Percentiles rank a stretch among this genome's conserved stretches.
phyloP scores from a whole-genome alignment of 495 filamentous ascomycete species.

The Venustampulla echinocandica region DNA sequence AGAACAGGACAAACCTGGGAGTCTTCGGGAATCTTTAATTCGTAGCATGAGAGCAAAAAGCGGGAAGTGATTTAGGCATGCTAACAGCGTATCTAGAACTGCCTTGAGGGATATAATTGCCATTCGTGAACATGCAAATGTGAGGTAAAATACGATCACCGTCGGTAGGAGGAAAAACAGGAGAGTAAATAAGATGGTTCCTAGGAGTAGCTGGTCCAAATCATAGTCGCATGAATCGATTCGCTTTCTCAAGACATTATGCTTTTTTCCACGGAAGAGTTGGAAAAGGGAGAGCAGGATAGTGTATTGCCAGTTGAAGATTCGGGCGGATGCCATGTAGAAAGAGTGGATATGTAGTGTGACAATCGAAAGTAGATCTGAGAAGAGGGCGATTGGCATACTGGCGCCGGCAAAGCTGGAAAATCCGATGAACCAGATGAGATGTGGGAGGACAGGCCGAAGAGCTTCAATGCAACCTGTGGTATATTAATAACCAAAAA shows the following conservation, averaged over 20 bases:
- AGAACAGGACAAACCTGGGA: conserved; percentile 56
- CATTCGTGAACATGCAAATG: conserved; percentile 91
- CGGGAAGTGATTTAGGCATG: conserved; percentile 95
- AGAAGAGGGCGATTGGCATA: conserved; percentile 95
- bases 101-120: conserved; percentile 90
- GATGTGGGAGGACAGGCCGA: conserved; percentile 66
- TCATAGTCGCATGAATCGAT: conserved; percentile 99
- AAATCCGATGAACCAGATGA: conserved; percentile 91
- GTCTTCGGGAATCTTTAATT: conserved; percentile 80
- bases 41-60: conserved; percentile 96
- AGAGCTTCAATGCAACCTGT: conserved; percentile 65
- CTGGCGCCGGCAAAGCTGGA: conserved; percentile 92
- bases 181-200: conserved; percentile 92
- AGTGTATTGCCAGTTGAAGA: conserved; percentile 96
- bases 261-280: conserved; percentile 94
- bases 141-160: conserved; percentile 91
- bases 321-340: conserved; percentile 90
- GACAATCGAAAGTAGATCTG: conserved; percentile 83
- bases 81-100: conserved; percentile 77
- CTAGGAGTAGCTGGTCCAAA: conserved; percentile 91
- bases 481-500: conserved; percentile 13
- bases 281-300: conserved; percentile 97
- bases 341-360: conserved; percentile 97
- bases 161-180: conserved; percentile 94
- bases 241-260: conserved; percentile 92